phyloP scores from a whole-genome alignment of 139 green algal genomes.

The Chlorella sorokiniana region DNA sequence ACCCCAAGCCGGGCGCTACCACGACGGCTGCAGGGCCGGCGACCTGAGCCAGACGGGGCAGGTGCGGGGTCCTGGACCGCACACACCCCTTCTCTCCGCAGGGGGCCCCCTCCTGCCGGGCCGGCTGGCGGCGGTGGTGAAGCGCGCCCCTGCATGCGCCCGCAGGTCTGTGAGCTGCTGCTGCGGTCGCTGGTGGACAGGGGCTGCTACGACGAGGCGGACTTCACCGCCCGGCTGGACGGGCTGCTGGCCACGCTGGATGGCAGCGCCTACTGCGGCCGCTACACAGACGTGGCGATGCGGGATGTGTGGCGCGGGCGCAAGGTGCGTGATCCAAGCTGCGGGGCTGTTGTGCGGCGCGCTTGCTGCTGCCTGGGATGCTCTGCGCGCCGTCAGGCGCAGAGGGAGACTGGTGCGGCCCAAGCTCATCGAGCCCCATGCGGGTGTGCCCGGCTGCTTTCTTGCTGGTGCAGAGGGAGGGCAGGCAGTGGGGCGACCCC shows the following conservation, averaged over 20 bases:
- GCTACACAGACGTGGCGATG: slow-evolving; percentile 38
- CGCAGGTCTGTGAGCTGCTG: slow-evolving; percentile 23
- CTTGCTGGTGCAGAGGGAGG: slow-evolving; percentile 24
- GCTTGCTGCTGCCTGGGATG: neutral
- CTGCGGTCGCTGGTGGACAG: slow-evolving; percentile 14
- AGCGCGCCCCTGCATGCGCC: neutral
- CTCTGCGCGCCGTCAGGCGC: too few relatives aligned
- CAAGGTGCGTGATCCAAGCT: too few relatives aligned
- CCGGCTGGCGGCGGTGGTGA: too few relatives aligned
- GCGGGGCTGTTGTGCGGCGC: neutral
- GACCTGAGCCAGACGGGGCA: slow-evolving; percentile 11
- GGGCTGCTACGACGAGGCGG: neutral
- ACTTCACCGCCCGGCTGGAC: slow-evolving; percentile 8
- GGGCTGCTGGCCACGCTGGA: neutral
- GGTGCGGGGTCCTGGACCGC: too few relatives aligned
- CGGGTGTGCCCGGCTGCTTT: too few relatives aligned
- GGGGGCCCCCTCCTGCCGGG: too few relatives aligned
- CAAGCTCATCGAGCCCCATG: too few relatives aligned
- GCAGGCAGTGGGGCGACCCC: slow-evolving; percentile 7
- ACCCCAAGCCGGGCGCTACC: slow-evolving; percentile 10
- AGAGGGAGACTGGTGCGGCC: too few relatives aligned
- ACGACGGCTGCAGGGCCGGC: slow-evolving; percentile 1
- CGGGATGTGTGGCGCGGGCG: slow-evolving; percentile 33
- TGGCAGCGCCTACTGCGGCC: slow-evolving; percentile 5
- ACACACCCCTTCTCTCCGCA: too few relatives aligned